Evolutionary conservation across 2,329 filamentous ascomycete genomes (phyloP), one percentile per base, ranked within the genome.

Genomic region (Venturia oleaginea): DNA sequence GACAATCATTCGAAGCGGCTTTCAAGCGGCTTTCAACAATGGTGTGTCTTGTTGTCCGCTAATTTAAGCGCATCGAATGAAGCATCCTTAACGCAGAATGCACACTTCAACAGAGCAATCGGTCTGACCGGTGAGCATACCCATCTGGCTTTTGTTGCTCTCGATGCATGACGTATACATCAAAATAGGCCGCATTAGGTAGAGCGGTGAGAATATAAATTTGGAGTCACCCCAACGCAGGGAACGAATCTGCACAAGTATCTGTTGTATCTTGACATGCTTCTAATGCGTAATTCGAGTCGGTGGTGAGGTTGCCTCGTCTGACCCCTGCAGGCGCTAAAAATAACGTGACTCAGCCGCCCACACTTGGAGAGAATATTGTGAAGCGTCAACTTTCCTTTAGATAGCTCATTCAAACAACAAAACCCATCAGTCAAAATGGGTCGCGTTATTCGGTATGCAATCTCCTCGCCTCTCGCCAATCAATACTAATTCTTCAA

Each of bases 361-460:
- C 51, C 51, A 57, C 51, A 57, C 19, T 15, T 32, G 19, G 24
- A 54, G 7, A 32, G 51, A 57, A 57, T 57, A 32, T 57, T 34
- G 51, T 15, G 4, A n/a, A 57, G 30, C 30, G 17, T n/a, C 27
- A 34, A 34, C 51, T n/a, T n/a, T 4, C 4, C 5, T 19, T 22
- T 57, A 15, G 30, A 8, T n/a, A 34, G 27, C 30, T n/a, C 51
- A 57, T 4, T 27, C 51, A 19, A 24, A 57, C 51, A 34, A 34
- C 51, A 57, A 57, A 27, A 57, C 51, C 24, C 51, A 34, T 57
- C 15, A 15, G n/a, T 15, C 51, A 34, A 17, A 70, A 72, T 74
- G 84, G 85, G 84, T 85, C 83, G 87, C 78, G 87, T 89, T 75
- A 89, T 89, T 62, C 24, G 64, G 62, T 59, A 59, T n/a, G 22